Conservation (phyloP, 2,329 filamentous ascomycete genomes). For the Thielaviopsis cerberus region DNA sequence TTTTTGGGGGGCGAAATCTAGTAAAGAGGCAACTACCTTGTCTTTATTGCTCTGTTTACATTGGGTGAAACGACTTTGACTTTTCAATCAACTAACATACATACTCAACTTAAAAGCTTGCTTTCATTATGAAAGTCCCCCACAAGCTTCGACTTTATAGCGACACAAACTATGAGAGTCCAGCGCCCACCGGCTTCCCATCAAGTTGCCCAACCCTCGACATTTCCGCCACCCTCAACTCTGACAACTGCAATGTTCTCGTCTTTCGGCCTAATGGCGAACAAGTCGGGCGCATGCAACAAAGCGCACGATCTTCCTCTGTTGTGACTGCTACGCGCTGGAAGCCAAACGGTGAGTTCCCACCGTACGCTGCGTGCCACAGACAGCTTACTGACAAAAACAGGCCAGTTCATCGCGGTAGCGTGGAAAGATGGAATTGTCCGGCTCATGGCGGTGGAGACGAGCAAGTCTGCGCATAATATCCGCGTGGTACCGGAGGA, state of each 20-base stretch:
- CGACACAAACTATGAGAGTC: conserved; percentile 38
- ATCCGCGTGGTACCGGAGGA: conserved; percentile 31
- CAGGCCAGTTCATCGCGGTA: conserved; percentile 57
- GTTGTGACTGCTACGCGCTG: conserved; percentile 32
- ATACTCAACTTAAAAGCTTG: not conserved
- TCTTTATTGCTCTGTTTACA: not conserved
- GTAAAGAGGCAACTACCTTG: not conserved
- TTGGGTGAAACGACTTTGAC: not conserved
- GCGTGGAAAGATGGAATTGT: conserved; percentile 69
- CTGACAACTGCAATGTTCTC: conserved; percentile 47
- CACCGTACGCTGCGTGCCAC: not conserved
- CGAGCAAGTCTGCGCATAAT: conserved; percentile 61
- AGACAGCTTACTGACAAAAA: not conserved
- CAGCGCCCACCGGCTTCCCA: conserved; percentile 38
- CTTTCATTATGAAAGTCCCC: conserved; percentile 14
- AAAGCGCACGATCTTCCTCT: conserved; percentile 24
- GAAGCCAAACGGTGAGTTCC: conserved; percentile 46
- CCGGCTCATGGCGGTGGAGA: conserved; percentile 60
- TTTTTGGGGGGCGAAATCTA: too few species aligned
- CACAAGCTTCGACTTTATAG: conserved; percentile 29
- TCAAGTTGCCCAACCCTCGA: conserved; percentile 73
- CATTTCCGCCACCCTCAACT: conserved; percentile 52
- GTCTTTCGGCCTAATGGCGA: conserved; percentile 69
- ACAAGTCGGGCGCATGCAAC: conserved; percentile 33
- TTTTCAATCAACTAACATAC: not conserved